Evolutionary conservation across 306 rosid genomes (phyloP).

Genomic region (Glycyrrhiza uralensis): DNA sequence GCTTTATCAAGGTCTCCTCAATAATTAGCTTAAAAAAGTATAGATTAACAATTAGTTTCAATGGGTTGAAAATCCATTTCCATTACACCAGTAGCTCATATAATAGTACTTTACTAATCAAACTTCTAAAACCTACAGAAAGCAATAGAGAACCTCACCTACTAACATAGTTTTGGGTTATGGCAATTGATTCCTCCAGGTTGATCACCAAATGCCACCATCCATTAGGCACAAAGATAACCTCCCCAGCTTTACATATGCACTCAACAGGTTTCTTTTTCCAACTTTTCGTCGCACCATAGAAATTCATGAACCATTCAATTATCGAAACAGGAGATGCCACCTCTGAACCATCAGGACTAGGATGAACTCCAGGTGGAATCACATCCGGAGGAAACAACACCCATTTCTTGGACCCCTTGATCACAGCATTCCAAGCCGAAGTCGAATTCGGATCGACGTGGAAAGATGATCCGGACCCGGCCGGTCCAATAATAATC

Average conservation of each 20-base stretch:
- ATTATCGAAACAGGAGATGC: slow-evolving; percentile 91
- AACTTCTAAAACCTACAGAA: not conserved
- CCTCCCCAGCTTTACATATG: slow-evolving; percentile 86
- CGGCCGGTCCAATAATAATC: slow-evolving; percentile 87
- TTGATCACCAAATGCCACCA: slow-evolving; percentile 99
- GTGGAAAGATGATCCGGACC: slow-evolving; percentile 91
- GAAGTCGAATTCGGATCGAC: slow-evolving; percentile 96
- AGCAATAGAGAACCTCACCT: slow-evolving; percentile 47
- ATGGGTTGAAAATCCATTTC: not conserved
- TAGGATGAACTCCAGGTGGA: slow-evolving; percentile 94
- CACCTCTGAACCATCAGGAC: slow-evolving; percentile 93
- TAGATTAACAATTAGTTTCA: not conserved
- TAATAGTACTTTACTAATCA: not conserved
- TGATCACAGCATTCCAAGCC: slow-evolving; percentile 95
- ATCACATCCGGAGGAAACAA: slow-evolving; percentile 85
- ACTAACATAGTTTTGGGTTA: slow-evolving; percentile 92
- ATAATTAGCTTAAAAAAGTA: not conserved
- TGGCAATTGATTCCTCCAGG: slow-evolving; percentile 89
- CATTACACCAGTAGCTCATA: not conserved
- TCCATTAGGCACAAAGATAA: slow-evolving; percentile 87
- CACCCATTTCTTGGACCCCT: slow-evolving; percentile 93
- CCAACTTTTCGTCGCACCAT: slow-evolving; percentile 68
- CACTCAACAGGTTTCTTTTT: slow-evolving; percentile 82
- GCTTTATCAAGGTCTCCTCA: not conserved
- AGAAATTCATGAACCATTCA: slow-evolving; percentile 99